Conservation (phyloP, 2,329 filamentous ascomycete genomes). For the Arthrobotrys pseudoclavata region DNA sequence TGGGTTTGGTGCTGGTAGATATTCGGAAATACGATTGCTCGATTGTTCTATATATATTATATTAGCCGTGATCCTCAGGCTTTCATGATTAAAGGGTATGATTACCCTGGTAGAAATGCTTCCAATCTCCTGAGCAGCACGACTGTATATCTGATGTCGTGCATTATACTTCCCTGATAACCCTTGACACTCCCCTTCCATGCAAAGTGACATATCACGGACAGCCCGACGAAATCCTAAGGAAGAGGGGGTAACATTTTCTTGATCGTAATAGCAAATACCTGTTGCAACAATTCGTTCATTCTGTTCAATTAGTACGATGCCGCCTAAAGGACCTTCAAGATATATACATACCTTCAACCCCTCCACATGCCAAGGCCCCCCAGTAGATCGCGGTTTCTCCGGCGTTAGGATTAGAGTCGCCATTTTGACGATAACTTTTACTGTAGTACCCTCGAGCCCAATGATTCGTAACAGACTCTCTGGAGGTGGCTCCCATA, state of each 20-base stretch:
- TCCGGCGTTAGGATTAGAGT: slow-evolving; percentile 6
- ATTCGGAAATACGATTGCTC: slow-evolving; percentile 73
- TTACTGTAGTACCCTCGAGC: slow-evolving; percentile 9
- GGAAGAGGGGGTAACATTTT: slow-evolving; percentile 5
- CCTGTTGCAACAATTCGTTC: slow-evolving; percentile 37
- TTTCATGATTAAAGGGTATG: neutral
- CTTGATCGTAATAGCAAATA: slow-evolving; percentile 37
- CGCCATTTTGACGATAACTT: slow-evolving; percentile 35
- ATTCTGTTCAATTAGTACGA: slow-evolving; percentile 11
- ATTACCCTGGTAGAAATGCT: slow-evolving; percentile 22
- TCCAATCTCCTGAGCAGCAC: slow-evolving; percentile 22
- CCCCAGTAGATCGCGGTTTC: slow-evolving; percentile 9
- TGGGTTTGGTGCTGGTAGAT: slow-evolving; percentile 71
- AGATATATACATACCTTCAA: slow-evolving; percentile 6
- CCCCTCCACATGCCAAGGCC: slow-evolving; percentile 26
- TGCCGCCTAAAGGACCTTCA: neutral
- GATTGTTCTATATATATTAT: slow-evolving; percentile 65
- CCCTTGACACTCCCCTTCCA: slow-evolving; percentile 7
- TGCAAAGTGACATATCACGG: slow-evolving; percentile 1
- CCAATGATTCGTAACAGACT: neutral
- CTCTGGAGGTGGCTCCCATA: slow-evolving; percentile 7
- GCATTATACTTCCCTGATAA: neutral
- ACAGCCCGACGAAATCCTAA: slow-evolving; percentile 15
- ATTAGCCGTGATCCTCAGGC: neutral
- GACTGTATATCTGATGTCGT: neutral